A percentile compares a stretch with the other conserved stretches of the same genome.
These are phyloP conservation scores for Fraxinus platypoda DNA, from an alignment of 305 asterid genomes.

Conservation along the genomic window DNA sequence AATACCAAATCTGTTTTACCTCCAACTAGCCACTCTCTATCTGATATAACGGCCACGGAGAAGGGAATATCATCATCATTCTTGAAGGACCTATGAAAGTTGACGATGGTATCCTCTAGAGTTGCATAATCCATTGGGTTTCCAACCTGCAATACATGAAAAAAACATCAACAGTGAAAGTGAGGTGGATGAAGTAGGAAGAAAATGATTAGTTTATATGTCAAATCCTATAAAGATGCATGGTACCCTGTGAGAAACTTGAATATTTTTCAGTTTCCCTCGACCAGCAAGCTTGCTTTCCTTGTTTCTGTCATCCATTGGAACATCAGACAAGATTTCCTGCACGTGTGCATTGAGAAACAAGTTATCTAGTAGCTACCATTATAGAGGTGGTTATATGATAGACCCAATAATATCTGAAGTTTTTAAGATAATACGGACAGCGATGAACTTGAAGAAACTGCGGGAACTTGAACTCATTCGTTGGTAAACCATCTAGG, in stretches of 20 bases:
- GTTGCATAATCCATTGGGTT: conserved; percentile 86
- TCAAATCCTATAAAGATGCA: conserved; percentile 13
- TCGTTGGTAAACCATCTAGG: neutral
- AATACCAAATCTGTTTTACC: conserved; percentile 45
- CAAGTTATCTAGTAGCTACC: conserved; percentile 8
- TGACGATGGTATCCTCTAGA: conserved; percentile 62
- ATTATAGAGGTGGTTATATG: neutral
- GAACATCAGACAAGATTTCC: conserved; percentile 95
- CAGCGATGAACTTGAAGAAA: neutral
- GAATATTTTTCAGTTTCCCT: conserved; percentile 68
- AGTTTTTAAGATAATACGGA: neutral
- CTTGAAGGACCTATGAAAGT: conserved; percentile 49
- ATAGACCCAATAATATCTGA: neutral
- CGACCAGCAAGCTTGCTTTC: conserved; percentile 59
- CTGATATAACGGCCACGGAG: conserved; percentile 85
- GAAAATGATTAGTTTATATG: neutral
- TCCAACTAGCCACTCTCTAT: conserved; percentile 90
- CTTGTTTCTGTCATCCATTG: conserved; percentile 70
- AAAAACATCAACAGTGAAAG: conserved; percentile 4
- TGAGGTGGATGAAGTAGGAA: conserved; percentile 15
- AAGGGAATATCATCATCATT: conserved; percentile 64
- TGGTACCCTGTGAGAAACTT: conserved; percentile 77
- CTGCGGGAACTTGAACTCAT: neutral
- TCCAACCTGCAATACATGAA: conserved; percentile 60
- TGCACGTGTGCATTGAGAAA: conserved; percentile 29